These are phyloP conservation scores for Clonostachys byssicola DNA, from an alignment of 2,329 filamentous ascomycete species.

Conservation along the genomic window DNA sequence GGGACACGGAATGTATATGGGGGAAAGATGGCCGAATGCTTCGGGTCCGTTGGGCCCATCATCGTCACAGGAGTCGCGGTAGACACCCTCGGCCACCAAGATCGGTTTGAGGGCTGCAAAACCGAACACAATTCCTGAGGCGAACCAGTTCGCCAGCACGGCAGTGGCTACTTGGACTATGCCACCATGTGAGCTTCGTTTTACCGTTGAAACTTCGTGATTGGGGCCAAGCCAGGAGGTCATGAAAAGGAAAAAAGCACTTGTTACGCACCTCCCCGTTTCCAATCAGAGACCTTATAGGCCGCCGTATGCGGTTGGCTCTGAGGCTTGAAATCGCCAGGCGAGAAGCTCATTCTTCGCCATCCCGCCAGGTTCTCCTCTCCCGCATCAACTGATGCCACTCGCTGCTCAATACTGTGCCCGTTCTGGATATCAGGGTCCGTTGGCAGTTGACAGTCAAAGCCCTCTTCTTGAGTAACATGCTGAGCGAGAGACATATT, in stretches of 20 bases:
- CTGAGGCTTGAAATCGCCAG: constrained; percentile 12
- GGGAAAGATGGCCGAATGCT: too few species aligned
- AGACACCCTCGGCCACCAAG: constrained; percentile 69
- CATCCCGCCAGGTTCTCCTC: constrained; percentile 9
- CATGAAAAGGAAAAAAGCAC: too few species aligned
- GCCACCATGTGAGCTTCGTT: background rate
- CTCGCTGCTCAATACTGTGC: background rate
- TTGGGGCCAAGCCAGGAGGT: too few species aligned
- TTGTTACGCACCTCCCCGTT: constrained; percentile 12
- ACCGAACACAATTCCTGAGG: constrained; percentile 76
- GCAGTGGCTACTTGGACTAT: constrained; percentile 66
- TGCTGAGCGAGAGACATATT: constrained; percentile 37
- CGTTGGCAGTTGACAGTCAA: constrained; percentile 27
- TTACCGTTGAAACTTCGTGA: background rate
- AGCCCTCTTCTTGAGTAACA: constrained; percentile 32
- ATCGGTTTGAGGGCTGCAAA: constrained; percentile 81
- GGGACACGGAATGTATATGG: constrained; percentile 29
- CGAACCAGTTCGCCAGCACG: constrained; percentile 69
- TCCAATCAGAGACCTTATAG: constrained; percentile 20
- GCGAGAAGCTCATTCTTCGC: constrained; percentile 19
- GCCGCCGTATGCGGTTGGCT: constrained; percentile 19
- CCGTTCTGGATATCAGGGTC: constrained; percentile 2
- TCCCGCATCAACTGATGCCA: background rate
- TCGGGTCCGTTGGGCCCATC: constrained; percentile 13
- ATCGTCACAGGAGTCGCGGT: constrained; percentile 53